Base-by-base conservation (phyloP, 2,329 filamentous ascomycete genomes). In the Sclerotinia trifoliorum region DNA sequence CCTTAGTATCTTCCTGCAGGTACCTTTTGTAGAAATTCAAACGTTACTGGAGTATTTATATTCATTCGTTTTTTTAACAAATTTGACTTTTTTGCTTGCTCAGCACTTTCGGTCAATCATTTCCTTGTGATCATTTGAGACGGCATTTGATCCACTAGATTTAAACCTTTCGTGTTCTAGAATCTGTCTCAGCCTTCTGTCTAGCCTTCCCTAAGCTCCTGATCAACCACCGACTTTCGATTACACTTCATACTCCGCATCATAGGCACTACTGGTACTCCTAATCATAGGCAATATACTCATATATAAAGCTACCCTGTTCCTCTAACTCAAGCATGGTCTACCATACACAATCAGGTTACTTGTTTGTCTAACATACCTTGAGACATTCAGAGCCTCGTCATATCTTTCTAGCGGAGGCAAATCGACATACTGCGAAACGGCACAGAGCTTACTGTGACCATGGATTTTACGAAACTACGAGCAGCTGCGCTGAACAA, bases 401-500 rank as follows among this genome's bases (percentile, higher is more conserved):
- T 48, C 39, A 42, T 5, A 44, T 42, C 39, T 42, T 2, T 21
- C 46, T 4, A 39, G n/a, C 21, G 8, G 19, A 46, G 48, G 49
- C 32, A 44, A 44, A 44, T 46, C n/a, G 61, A 65, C 24, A 48
- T 24, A 54, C 44, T 54, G n/a, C 35, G 32, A 54, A 46, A n/a
- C 35, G 7, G 19, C 39, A 24, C 19, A 13, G 35, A 48, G n/a
- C 21, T n/a, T 24, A n/a, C 54, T 17, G 46, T 26, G 10, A 32
- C 54, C 35, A 92, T 92, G 88, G 88, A 92, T 78, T 90, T 90
- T 75, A 86, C 88, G 48, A 86, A 90, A 76, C 84, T 99, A 72
- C 91, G 93, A 77, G 93, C 94, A 74, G 91, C 93, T 75, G 95
- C 95, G 35, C 86, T 99, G 82, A 88, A 86, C 68, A 90, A 92